phyloP scores from a whole-genome alignment of 2,329 filamentous ascomycete genomes.

The Chrysosporium keratinophilum region DNA sequence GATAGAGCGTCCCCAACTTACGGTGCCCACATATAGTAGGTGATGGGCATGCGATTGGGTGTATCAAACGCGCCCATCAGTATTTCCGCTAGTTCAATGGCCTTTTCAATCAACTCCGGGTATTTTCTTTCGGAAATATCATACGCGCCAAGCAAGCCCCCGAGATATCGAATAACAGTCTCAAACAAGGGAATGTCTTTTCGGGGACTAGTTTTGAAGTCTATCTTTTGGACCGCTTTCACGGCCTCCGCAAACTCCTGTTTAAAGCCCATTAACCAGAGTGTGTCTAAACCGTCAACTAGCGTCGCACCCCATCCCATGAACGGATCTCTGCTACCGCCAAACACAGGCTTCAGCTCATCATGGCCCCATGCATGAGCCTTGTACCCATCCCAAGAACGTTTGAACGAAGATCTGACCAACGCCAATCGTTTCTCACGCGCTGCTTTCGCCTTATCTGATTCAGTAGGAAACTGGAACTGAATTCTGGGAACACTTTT shows the following conservation, averaged over 20 bases:
- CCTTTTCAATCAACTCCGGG: conserved; percentile 41
- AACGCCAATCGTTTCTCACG: conserved; percentile 36
- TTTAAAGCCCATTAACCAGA: conserved; percentile 52
- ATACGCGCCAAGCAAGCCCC: conserved; percentile 45
- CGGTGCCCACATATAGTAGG: conserved; percentile 64
- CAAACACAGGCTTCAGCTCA: conserved; percentile 50
- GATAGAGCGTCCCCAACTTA: conserved; percentile 25
- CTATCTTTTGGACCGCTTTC: conserved; percentile 42
- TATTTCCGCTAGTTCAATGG: conserved; percentile 45
- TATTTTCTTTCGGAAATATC: conserved; percentile 49
- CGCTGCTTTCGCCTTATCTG: conserved; percentile 23
- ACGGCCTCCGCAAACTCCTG: conserved; percentile 49
- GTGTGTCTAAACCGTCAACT: conserved; percentile 51
- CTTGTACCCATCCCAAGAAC: conserved; percentile 53
- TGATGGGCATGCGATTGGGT: conserved; percentile 23
- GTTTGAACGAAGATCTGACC: conserved; percentile 44
- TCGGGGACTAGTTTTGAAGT: conserved; percentile 39
- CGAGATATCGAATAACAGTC: conserved; percentile 45
- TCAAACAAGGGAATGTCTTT: conserved; percentile 38
- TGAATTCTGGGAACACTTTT: conserved; percentile 23
- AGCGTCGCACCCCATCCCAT: conserved; percentile 54
- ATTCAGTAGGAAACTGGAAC: conserved; percentile 22
- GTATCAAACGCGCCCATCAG: conserved; percentile 39
- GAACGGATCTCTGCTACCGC: conserved; percentile 46
- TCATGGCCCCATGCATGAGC: conserved; percentile 54